These are phyloP conservation scores for Logfia minima DNA, from an alignment of 129 eudicot genomes.

Conservation along the genomic window DNA sequence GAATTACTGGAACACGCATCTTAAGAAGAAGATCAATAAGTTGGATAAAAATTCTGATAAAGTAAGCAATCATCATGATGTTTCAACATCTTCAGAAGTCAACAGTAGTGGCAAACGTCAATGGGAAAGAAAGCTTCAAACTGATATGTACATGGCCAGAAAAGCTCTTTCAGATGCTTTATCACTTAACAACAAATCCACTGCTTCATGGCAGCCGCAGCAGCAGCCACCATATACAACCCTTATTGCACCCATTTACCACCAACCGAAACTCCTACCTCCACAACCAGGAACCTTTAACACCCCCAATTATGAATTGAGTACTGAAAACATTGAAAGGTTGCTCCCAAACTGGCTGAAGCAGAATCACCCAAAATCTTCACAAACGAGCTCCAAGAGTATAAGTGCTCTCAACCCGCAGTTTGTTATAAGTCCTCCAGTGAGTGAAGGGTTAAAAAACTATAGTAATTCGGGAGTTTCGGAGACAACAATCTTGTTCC, in stretches of 20 bases:
- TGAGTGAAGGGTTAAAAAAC: constrained; percentile 27
- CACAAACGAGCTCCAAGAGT: constrained; percentile 41
- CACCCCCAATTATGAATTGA: constrained; percentile 38
- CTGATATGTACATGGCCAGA: constrained; percentile 54
- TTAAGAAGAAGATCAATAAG: constrained; percentile 49
- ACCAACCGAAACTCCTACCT: constrained; percentile 1
- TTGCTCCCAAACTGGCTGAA: constrained; percentile 58
- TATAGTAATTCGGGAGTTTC: constrained; percentile 29
- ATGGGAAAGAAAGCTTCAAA: constrained; percentile 69
- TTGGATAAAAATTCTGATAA: constrained; percentile 9
- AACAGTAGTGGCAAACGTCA: constrained; percentile 43
- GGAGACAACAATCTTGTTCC: constrained; percentile 37
- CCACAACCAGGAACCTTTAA: neutral
- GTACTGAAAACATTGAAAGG: constrained; percentile 45
- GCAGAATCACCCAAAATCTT: constrained; percentile 29
- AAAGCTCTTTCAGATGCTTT: constrained; percentile 57
- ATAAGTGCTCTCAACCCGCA: constrained; percentile 19
- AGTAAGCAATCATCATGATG: constrained; percentile 14
- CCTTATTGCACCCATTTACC: constrained; percentile 16
- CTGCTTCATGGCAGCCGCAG: constrained; percentile 12
- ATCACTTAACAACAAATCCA: constrained; percentile 36
- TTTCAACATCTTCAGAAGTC: constrained; percentile 28
- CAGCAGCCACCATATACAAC: constrained; percentile 4
- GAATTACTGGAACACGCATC: constrained; percentile 71
- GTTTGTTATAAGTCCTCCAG: constrained; percentile 11